Percentiles rank a stretch among this genome's conserved stretches.
Evolutionary conservation across 108 stramenopile genomes (phyloP).

Genomic region (Conticribra guillardii): DNA sequence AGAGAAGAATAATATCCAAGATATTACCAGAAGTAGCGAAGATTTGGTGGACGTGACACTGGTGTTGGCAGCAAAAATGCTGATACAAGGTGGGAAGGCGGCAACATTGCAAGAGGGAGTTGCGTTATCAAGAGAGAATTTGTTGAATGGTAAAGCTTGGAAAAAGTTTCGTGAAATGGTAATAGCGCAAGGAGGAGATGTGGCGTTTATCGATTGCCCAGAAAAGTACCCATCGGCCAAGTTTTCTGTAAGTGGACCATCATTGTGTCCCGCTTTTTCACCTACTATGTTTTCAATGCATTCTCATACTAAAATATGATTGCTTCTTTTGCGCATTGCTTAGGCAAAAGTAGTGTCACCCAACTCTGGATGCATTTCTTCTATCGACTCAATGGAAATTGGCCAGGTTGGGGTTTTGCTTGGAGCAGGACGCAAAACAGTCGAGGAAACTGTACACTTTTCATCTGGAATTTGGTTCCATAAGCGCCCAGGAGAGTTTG

Average conservation of each 20-base stretch:
- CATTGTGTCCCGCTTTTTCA: neutral
- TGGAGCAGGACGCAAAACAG: slow-evolving; percentile 74
- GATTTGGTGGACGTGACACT: slow-evolving; percentile 71
- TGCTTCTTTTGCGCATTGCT: neutral
- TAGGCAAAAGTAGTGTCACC: slow-evolving; percentile 30
- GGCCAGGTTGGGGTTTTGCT: slow-evolving; percentile 61
- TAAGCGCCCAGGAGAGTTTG: slow-evolving; percentile 57
- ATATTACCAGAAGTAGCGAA: neutral
- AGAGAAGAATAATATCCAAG: slow-evolving; percentile 16
- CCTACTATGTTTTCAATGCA: neutral
- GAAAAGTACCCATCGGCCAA: slow-evolving; percentile 41
- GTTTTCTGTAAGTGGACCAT: slow-evolving; percentile 16
- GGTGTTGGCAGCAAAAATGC: slow-evolving; percentile 75
- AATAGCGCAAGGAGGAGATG: slow-evolving; percentile 77
- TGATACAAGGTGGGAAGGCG: slow-evolving; percentile 59
- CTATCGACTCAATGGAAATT: slow-evolving; percentile 62
- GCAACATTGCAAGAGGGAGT: slow-evolving; percentile 52
- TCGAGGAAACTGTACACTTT: slow-evolving; percentile 64
- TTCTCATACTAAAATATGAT: neutral
- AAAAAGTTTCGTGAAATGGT: slow-evolving; percentile 79
- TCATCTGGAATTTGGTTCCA: slow-evolving; percentile 66
- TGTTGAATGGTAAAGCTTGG: slow-evolving; percentile 66
- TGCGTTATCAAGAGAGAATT: slow-evolving; percentile 43
- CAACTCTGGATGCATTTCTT: slow-evolving; percentile 46
- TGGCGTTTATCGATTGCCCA: slow-evolving; percentile 37